Conservation (phyloP, 208 protist genomes). For the Acanthamoeba triangularis region DNA sequence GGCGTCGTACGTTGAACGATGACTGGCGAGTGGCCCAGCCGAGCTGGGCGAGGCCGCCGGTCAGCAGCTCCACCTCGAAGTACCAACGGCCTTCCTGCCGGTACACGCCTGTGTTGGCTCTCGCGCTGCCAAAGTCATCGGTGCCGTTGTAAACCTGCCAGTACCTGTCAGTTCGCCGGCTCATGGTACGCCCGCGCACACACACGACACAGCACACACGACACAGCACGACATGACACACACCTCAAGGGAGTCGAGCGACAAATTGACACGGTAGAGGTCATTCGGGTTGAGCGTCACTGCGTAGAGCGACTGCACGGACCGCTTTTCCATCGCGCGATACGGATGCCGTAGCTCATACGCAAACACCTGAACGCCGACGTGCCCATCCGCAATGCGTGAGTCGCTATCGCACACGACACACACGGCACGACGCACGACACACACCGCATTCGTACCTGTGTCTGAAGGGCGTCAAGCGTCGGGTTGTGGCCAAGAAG, state of each 20-base stretch:
- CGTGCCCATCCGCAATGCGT: not conserved
- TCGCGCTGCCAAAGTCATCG: not conserved
- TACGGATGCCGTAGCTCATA: not conserved
- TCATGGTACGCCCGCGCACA: too few species aligned
- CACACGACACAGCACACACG: too few species aligned
- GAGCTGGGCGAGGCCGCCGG: not conserved
- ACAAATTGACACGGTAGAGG: not conserved
- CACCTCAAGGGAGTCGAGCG: not conserved
- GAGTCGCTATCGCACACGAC: not conserved
- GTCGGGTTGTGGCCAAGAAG: not conserved
- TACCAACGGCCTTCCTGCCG: conserved; percentile 24
- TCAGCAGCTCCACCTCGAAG: conserved; percentile 27
- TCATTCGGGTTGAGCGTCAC: not conserved
- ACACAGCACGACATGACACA: not conserved
- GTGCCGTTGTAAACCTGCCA: not conserved
- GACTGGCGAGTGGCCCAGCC: conserved; percentile 7
- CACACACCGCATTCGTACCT: not conserved
- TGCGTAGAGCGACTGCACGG: not conserved
- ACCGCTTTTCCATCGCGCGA: not conserved
- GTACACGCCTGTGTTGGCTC: not conserved
- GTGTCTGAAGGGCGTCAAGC: not conserved
- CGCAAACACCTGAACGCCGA: not conserved
- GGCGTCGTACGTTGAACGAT: not conserved
- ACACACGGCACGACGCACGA: not conserved
- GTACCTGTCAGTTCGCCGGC: too few species aligned